Evolutionary conservation across 2,329 filamentous ascomycete species (phyloP).

Genomic region (Fusarium hainanense): DNA sequence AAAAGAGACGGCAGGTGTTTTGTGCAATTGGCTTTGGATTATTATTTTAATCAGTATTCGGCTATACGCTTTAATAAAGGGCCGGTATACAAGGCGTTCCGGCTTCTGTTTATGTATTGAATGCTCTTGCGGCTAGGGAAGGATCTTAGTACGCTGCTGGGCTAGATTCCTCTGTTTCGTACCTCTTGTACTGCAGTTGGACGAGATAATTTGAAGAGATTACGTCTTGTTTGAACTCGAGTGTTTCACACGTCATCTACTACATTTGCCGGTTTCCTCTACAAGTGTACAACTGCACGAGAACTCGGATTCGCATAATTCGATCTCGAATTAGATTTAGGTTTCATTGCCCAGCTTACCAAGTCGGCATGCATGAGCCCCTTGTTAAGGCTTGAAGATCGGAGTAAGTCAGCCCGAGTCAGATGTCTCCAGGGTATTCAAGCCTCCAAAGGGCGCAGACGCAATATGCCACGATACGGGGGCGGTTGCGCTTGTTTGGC

Average conservation of each 20-base stretch:
- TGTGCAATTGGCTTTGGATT: conserved; percentile 32
- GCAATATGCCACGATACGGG: conserved; percentile 1
- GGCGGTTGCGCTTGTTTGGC: conserved; percentile 29
- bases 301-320: neutral
- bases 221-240: neutral
- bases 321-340: neutral
- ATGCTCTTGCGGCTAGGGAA: neutral
- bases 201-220: conserved; percentile 19
- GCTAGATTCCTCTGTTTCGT: neutral
- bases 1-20: conserved; percentile 26
- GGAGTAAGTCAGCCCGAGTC: neutral
- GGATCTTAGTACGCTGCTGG: conserved; percentile 1
- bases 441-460: conserved; percentile 14
- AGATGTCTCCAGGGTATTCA: conserved; percentile 14
- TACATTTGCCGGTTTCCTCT: neutral
- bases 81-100: conserved; percentile 44
- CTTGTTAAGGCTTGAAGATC: neutral
- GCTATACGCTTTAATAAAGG: conserved; percentile 42
- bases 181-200: neutral
- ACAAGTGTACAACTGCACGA: neutral
- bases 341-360: neutral
- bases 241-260: neutral
- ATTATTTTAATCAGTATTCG: conserved; percentile 42
- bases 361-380: neutral
- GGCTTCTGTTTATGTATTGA: conserved; percentile 37